Base-by-base conservation (phyloP, 73 alveolate genomes). In the Paramecium sexaurelia region DNA sequence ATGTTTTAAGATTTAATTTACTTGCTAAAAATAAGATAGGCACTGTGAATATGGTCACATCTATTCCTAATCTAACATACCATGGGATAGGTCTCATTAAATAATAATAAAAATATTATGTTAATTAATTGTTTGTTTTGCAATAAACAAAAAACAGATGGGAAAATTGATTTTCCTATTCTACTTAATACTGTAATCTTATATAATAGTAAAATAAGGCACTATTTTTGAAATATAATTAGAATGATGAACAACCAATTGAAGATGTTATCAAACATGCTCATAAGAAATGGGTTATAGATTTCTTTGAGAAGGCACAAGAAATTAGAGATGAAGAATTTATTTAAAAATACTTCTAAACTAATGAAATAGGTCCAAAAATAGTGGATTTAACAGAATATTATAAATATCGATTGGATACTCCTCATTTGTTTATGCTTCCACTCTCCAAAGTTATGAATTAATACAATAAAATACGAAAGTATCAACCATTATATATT, bases 61-160 rank as follows among this genome's bases (percentile, higher is more conserved):
- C 87, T 13, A 73, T 29, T 15, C 57, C 87, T 7, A 73, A 73
- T 37, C 87, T 73, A 20, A 73, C 39, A 29, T 13, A 37, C 87
- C 87, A 73, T 3, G 87, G 87, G n/a, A 73, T 73, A 19, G 87
- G 87, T 35, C 87, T 32, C 87, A 73, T 73, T 73, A 29, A 29
- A 35, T 51, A 35, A 29, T 73, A 32, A 29, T 27, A 4, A 32
- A 73, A 29, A 32, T 73, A 29, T 35, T 33, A 29, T 35, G 45
- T 5, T 2, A 20, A 73, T 20, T 11, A 73, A 73, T 73, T 73
- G 87, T 35, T 20, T 73, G 45, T 35, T 73, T 73, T 73, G 87
- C 1, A 35, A 73, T 1, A 73, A 37, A 37, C 20, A 37, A 35
- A 20, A 37, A 37, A 73, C 39, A 5, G 57, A 73, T 32, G 87